Conservation (phyloP, 2,329 filamentous ascomycete species). For the Teratosphaeria viscida region DNA sequence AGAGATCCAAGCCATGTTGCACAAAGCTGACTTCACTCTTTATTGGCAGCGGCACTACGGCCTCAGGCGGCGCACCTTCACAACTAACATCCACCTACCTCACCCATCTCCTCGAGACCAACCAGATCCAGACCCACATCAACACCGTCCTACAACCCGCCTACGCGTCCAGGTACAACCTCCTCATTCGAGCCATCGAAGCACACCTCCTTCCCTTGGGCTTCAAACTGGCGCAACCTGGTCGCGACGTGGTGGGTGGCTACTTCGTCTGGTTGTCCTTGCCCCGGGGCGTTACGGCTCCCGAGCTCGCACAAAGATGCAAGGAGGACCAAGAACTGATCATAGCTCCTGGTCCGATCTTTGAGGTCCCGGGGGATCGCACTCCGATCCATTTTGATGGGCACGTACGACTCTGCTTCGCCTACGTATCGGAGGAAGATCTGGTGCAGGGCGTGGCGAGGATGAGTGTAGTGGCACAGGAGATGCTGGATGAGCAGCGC, state of each 20-base stretch:
- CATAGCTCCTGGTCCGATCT: conserved; percentile 59
- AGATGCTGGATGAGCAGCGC: conserved; percentile 20
- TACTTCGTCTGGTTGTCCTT: conserved; percentile 78
- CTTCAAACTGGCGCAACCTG: conserved; percentile 37
- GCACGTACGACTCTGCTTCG: conserved; percentile 57
- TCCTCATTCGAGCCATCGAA: conserved; percentile 50
- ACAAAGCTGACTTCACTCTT: not conserved
- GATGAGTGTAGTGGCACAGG: conserved; percentile 42
- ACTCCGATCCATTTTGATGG: conserved; percentile 44
- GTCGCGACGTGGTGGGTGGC: conserved; percentile 54
- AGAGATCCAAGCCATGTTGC: not conserved
- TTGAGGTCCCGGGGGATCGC: conserved; percentile 45
- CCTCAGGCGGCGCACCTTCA: conserved; percentile 50
- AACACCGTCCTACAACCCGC: conserved; percentile 42
- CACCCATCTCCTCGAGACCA: conserved; percentile 42
- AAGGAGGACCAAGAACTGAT: conserved; percentile 54
- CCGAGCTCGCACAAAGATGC: conserved; percentile 47
- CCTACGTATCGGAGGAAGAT: conserved; percentile 58
- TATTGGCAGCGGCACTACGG: conserved; percentile 41
- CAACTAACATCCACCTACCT: conserved; percentile 50
- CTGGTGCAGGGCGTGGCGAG: conserved; percentile 58
- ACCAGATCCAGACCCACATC: conserved; percentile 45
- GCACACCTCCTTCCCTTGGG: conserved; percentile 53
- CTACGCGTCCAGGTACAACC: conserved; percentile 43
- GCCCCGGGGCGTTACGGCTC: conserved; percentile 43